Conservation (phyloP, 768 basidiomycete species). For the Amylocystis lapponica region DNA sequence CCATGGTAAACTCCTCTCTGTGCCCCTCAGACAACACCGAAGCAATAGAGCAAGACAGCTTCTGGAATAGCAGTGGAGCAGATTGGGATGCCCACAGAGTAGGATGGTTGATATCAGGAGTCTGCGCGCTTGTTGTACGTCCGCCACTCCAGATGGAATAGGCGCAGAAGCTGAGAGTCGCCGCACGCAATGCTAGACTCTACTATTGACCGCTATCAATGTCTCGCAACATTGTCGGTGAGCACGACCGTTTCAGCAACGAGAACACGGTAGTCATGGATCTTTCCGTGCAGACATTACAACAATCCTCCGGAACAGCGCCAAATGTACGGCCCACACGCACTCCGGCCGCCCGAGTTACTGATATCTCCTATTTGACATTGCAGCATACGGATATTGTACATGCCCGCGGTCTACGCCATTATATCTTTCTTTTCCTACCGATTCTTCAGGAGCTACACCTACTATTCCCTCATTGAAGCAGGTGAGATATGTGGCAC, state of each 20-base stretch:
- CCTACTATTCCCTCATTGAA: conserved; percentile 51
- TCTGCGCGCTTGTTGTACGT: conserved; percentile 50
- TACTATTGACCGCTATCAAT: conserved; percentile 51
- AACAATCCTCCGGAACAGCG: conserved; percentile 68
- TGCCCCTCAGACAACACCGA: conserved; percentile 50
- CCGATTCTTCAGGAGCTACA: conserved; percentile 76
- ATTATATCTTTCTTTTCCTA: conserved; percentile 84
- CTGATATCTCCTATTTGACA: not conserved
- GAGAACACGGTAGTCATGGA: not conserved
- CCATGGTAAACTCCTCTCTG: conserved; percentile 14
- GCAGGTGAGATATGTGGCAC: conserved; percentile 32
- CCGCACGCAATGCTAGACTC: conserved; percentile 45
- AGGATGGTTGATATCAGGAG: conserved; percentile 71
- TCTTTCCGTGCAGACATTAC: conserved; percentile 49
- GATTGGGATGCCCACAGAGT: conserved; percentile 62
- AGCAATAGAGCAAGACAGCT: conserved; percentile 50
- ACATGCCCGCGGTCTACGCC: conserved; percentile 80
- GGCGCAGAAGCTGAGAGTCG: not conserved
- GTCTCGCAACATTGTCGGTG: conserved; percentile 62
- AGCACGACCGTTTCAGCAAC: conserved; percentile 13
- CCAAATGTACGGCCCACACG: conserved; percentile 52
- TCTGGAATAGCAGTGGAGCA: conserved; percentile 50
- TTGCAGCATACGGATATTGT: conserved; percentile 66
- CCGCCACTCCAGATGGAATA: no score
- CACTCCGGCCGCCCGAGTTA: not conserved